phyloP scores from a whole-genome alignment of 2,329 filamentous ascomycete genomes.

The Endoconidiophora laricicola region DNA sequence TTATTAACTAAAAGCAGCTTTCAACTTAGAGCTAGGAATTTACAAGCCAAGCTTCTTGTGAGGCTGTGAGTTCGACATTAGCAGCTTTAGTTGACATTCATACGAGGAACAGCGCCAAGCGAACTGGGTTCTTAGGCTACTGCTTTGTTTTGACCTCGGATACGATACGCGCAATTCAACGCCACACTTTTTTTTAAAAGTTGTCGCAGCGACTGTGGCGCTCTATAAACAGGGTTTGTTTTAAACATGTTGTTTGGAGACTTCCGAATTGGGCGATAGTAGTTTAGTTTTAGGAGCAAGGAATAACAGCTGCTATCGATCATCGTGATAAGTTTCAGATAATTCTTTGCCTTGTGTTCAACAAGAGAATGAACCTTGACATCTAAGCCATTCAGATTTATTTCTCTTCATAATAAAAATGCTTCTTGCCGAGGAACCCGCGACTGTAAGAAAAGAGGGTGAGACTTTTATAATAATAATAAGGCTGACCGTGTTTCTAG shows the following conservation, averaged over 20 bases:
- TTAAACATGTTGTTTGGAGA: neutral
- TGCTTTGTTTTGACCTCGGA: too few species aligned
- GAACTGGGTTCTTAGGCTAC: too few species aligned
- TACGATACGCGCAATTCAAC: too few species aligned
- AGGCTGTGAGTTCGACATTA: too few species aligned
- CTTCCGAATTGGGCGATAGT: slow-evolving; percentile 4
- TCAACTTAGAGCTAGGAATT: too few species aligned
- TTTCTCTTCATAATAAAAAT: slow-evolving; percentile 35
- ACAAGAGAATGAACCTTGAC: neutral
- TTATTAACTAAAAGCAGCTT: too few species aligned
- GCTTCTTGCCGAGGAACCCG: slow-evolving; percentile 88
- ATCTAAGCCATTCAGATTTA: too few species aligned
- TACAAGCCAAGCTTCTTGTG: too few species aligned
- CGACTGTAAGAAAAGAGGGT: slow-evolving; percentile 42
- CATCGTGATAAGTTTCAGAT: neutral
- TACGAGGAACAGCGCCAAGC: too few species aligned
- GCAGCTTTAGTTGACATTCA: too few species aligned
- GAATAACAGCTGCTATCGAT: neutral
- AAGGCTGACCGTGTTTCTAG: slow-evolving; percentile 25
- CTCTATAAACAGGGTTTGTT: neutral
- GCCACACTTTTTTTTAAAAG: neutral
- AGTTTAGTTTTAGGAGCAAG: neutral
- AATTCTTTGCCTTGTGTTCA: neutral
- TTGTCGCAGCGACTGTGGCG: neutral
- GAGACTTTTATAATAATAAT: neutral